Evolutionary conservation across 2,329 filamentous ascomycete species (phyloP).

Genomic region (Pseudovirgaria hyperparasitica): DNA sequence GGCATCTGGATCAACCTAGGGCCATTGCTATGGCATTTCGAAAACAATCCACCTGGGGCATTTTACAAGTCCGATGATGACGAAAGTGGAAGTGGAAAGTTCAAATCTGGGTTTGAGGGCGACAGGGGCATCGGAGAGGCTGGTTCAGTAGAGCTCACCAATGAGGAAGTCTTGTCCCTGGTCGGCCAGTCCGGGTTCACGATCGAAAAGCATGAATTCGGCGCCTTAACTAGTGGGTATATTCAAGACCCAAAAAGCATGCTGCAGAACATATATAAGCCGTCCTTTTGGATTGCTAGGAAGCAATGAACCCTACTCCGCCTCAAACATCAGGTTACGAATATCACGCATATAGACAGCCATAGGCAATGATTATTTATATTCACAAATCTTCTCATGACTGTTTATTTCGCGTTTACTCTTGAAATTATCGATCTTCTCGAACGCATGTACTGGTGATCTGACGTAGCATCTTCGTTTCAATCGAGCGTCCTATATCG

Average conservation of each 20-base stretch:
- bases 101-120: conserved; percentile 4
- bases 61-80: conserved; percentile 19
- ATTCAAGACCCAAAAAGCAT: conserved; percentile 78
- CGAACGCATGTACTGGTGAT: too few relatives aligned
- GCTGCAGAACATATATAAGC: conserved; percentile 69
- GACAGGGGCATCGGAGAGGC: conserved; percentile 66
- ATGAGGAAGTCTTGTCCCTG: conserved; percentile 74
- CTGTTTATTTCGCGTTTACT: too few relatives aligned
- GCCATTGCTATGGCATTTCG: conserved; percentile 91
- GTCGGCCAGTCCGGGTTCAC: conserved; percentile 65
- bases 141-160: conserved; percentile 77
- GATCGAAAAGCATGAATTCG: conserved; percentile 48
- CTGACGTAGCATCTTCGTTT: too few relatives aligned
- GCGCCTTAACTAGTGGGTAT: conserved; percentile 60
- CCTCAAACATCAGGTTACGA: too few relatives aligned
- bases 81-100: conserved; percentile 1
- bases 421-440: too few relatives aligned
- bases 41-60: conserved; percentile 55
- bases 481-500: too few relatives aligned
- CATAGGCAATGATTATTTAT: too few relatives aligned
- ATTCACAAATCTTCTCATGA: too few relatives aligned
- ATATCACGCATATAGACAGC: too few relatives aligned
- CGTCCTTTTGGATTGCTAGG: conserved; percentile 73
- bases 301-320: conserved; percentile 47
- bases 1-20: conserved; percentile 85